These are phyloP conservation scores for Trichoderma endophyticum DNA, from an alignment of 2,329 filamentous ascomycete species.

Conservation along the genomic window DNA sequence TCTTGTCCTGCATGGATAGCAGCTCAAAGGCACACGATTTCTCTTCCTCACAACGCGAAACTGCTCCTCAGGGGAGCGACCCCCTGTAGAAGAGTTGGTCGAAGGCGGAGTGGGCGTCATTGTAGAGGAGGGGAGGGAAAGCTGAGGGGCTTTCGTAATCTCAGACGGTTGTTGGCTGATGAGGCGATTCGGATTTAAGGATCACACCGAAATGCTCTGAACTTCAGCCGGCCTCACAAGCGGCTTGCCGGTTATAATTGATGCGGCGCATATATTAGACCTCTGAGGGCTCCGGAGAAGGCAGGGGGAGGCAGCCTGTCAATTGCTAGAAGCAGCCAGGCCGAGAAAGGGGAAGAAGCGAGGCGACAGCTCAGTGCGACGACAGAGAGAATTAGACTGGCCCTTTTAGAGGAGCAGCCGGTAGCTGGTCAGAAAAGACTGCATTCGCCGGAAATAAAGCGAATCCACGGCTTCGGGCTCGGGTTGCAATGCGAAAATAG, in stretches of 20 bases:
- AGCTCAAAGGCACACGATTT: conserved; percentile 88
- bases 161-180: neutral
- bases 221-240: conserved; percentile 20
- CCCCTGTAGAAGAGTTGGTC: conserved; percentile 71
- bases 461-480: neutral
- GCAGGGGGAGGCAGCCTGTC: conserved; percentile 6
- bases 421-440: neutral
- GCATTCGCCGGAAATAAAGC: neutral
- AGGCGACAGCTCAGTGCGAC: neutral
- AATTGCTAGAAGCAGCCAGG: conserved; percentile 16
- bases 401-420: neutral
- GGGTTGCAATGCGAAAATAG: neutral
- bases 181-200: conserved; percentile 19
- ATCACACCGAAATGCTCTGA: neutral
- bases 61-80: conserved; percentile 78
- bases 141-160: neutral
- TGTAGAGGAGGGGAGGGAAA: conserved; percentile 18
- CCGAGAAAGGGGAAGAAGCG: neutral
- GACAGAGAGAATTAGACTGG: neutral
- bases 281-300: conserved; percentile 6
- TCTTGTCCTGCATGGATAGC: conserved; percentile 83
- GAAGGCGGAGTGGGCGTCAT: conserved; percentile 79
- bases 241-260: conserved; percentile 13
- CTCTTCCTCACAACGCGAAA: conserved; percentile 87
- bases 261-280: conserved; percentile 16